A percentile compares a stretch with the other conserved stretches of the same genome.
Evolutionary conservation across 202 grass and related monocot species (phyloP).

Genomic region (Carex sylvatica): DNA sequence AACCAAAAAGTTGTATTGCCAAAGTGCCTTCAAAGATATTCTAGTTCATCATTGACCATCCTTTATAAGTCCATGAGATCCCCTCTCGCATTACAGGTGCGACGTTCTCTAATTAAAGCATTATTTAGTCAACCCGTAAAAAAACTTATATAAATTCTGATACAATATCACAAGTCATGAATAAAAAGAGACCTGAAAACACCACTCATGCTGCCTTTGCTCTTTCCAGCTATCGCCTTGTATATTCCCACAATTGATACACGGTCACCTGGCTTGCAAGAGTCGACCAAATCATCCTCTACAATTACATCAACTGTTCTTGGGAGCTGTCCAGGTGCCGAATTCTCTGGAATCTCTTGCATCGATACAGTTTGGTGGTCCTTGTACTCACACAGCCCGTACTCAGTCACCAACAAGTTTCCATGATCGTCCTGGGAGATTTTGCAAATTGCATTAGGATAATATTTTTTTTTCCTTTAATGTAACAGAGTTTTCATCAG

Average conservation of each 20-base stretch:
- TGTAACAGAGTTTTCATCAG: background rate
- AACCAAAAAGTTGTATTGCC: background rate
- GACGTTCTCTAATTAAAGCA: background rate
- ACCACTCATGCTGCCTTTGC: constrained; percentile 96
- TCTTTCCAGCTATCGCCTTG: constrained; percentile 95
- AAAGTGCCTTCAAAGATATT: background rate
- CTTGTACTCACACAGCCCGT: constrained; percentile 95
- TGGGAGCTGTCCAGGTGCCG: constrained; percentile 90
- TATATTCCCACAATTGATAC: constrained; percentile 94
- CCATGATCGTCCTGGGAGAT: constrained; percentile 75
- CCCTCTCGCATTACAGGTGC: background rate
- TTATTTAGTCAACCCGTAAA: background rate
- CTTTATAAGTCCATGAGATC: background rate
- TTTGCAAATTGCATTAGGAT: background rate
- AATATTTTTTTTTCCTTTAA: background rate
- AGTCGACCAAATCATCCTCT: constrained; percentile 97
- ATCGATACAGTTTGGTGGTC: constrained; percentile 95
- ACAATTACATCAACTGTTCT: constrained; percentile 92
- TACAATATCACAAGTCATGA: background rate
- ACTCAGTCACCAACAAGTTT: constrained; percentile 91
- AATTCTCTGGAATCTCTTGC: constrained; percentile 99
- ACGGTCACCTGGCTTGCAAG: constrained; percentile 94
- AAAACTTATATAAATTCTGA: background rate
- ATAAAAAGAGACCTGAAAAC: constrained; percentile 67
- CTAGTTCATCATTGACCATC: background rate